Evolutionary conservation across 2,329 filamentous ascomycete genomes (phyloP).

Genomic region (Trichoderma arundinaceum): DNA sequence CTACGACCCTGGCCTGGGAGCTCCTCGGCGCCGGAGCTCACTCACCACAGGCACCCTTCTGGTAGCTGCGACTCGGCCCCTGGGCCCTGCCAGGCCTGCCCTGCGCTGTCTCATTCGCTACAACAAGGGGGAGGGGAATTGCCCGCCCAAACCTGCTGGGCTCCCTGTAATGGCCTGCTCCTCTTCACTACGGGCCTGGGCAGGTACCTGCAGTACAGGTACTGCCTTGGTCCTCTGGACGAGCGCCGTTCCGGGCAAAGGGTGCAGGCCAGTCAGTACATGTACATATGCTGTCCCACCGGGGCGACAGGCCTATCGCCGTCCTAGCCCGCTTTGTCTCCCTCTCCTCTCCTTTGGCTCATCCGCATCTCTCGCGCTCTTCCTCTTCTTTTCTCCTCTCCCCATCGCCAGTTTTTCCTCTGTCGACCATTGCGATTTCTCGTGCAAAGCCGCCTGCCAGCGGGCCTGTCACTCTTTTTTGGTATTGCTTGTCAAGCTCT

Average conservation of each 20-base stretch:
- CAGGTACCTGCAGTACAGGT: neutral
- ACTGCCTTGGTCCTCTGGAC: neutral
- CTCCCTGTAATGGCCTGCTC: constrained; percentile 25
- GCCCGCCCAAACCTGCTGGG: constrained; percentile 22
- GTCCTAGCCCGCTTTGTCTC: constrained; percentile 26
- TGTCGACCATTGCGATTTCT: constrained; percentile 46
- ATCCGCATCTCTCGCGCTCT: constrained; percentile 22
- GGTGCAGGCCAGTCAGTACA: constrained; percentile 5
- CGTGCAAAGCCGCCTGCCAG: constrained; percentile 54
- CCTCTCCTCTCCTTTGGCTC: constrained; percentile 25
- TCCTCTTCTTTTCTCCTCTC: constrained; percentile 38
- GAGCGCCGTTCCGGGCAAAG: neutral
- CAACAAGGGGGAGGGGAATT: constrained; percentile 26
- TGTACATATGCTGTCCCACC: constrained; percentile 21
- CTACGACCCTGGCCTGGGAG: constrained; percentile 21
- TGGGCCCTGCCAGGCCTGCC: constrained; percentile 9
- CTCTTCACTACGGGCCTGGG: neutral
- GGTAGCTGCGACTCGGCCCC: constrained; percentile 13
- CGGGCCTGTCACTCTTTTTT: constrained; percentile 60
- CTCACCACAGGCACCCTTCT: constrained; percentile 7
- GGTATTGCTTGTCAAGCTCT: constrained; percentile 36
- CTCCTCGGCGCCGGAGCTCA: constrained; percentile 16
- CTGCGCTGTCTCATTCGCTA: constrained; percentile 35
- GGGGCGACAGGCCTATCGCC: constrained; percentile 17
- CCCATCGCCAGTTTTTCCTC: constrained; percentile 42